Evolutionary conservation across 331 rosid species (phyloP).

Genomic region (Arachis monticola): DNA sequence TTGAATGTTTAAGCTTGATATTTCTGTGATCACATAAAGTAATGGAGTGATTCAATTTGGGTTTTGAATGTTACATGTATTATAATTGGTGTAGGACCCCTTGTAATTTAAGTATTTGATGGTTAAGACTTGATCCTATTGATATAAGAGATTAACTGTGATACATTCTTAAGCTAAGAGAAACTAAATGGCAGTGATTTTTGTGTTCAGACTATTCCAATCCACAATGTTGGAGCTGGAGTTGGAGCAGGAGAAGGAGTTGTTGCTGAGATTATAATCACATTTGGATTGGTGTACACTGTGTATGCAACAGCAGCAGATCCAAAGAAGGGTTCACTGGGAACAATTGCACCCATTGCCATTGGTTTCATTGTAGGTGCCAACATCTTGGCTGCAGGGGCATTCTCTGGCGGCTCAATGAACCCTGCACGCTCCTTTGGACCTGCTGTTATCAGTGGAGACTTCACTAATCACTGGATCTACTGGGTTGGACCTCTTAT

Average conservation of each 20-base stretch:
- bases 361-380: slow-evolving; percentile 93
- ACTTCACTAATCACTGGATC: slow-evolving; percentile 78
- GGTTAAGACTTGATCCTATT: too few species aligned
- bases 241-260: slow-evolving; percentile 81
- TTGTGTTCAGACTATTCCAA: slow-evolving; percentile 63
- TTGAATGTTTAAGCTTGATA: too few species aligned
- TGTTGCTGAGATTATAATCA: slow-evolving; percentile 70
- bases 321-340: slow-evolving; percentile 84
- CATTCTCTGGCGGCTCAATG: slow-evolving; percentile 94
- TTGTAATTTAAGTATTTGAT: too few species aligned
- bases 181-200: slow-evolving; percentile 27
- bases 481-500: slow-evolving; percentile 93
- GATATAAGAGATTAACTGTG: too few species aligned
- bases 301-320: slow-evolving; percentile 93
- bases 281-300: slow-evolving; percentile 86
- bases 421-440: slow-evolving; percentile 94
- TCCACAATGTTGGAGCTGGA: slow-evolving; percentile 68
- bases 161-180: too few species aligned
- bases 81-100: too few species aligned
- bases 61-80: too few species aligned
- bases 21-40: too few species aligned
- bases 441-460: slow-evolving; percentile 81
- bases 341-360: slow-evolving; percentile 89
- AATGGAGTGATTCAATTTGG: too few species aligned
- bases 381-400: slow-evolving; percentile 86